A percentile compares a stretch with the other conserved stretches of the same genome.
Evolutionary conservation across 73 alveolate species (phyloP).

Genomic region (Paramecium primaurelia): DNA sequence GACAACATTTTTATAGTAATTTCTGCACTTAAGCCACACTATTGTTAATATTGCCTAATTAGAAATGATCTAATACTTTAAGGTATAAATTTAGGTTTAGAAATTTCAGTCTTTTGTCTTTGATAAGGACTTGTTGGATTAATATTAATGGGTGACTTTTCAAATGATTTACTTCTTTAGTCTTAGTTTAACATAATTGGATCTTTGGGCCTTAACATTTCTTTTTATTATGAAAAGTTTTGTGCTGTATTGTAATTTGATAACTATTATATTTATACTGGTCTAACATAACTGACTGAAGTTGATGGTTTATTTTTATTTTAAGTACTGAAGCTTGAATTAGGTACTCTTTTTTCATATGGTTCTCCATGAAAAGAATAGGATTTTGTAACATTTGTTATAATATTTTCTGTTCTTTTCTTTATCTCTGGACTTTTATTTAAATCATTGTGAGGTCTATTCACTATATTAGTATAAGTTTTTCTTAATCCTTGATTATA

Average conservation of each 20-base stretch:
- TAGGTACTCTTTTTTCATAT: not conserved
- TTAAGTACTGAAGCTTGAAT: not conserved
- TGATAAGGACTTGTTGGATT: conserved; percentile 25
- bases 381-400: not conserved
- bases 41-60: not conserved
- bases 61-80: not conserved
- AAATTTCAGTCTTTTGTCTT: not conserved
- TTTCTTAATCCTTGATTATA: not conserved
- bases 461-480: not conserved
- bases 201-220: not conserved
- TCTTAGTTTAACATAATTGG: not conserved
- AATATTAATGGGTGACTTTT: not conserved
- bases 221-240: not conserved
- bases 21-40: conserved; percentile 7
- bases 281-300: not conserved
- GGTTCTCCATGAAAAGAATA: conserved; percentile 18
- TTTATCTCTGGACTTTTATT: conserved; percentile 20
- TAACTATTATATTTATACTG: not conserved
- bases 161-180: conserved; percentile 24
- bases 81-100: not conserved
- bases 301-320: not conserved
- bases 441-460: not conserved
- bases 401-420: not conserved
- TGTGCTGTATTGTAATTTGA: not conserved
- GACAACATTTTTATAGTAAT: not conserved